phyloP scores from a whole-genome alignment of 768 basidiomycete species.

The Psilocybe tampanensis region DNA sequence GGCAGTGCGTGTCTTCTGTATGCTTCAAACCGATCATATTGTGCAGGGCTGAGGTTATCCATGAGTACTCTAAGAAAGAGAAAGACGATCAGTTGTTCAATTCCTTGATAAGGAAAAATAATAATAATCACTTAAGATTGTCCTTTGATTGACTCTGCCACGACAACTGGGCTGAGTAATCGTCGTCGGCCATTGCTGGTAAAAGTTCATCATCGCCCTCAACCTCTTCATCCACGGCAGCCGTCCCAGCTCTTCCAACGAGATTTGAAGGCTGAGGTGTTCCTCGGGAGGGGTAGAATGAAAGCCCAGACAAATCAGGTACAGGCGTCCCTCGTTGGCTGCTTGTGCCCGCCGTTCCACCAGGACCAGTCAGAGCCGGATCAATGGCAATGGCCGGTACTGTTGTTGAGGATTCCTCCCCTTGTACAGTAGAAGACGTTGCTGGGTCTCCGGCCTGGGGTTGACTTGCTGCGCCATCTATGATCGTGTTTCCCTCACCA shows the following conservation, averaged over 20 bases:
- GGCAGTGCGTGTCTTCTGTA: constrained; percentile 83
- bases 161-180: constrained; percentile 80
- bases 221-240: constrained; percentile 49
- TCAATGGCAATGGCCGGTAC: constrained; percentile 19
- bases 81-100: no score
- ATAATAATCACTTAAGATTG: constrained; percentile 67
- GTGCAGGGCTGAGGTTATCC: constrained; percentile 82
- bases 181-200: constrained; percentile 88
- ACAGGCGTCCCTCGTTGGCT: constrained; percentile 17
- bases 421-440: neutral
- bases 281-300: constrained; percentile 17
- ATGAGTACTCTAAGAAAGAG: constrained; percentile 67
- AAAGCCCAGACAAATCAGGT: constrained; percentile 14
- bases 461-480: neutral
- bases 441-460: neutral
- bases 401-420: neutral
- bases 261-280: constrained; percentile 17
- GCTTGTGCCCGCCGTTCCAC: constrained; percentile 5
- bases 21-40: constrained; percentile 89
- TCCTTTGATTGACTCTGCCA: constrained; percentile 90
- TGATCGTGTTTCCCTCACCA: neutral
- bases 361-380: constrained; percentile 24
- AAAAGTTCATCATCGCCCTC: constrained; percentile 80
- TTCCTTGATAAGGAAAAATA: constrained; percentile 1
- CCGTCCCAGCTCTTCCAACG: constrained; percentile 12